Evolutionary conservation across 352 stramenopile genomes (phyloP).

Genomic region (Globisporangium splendens): DNA sequence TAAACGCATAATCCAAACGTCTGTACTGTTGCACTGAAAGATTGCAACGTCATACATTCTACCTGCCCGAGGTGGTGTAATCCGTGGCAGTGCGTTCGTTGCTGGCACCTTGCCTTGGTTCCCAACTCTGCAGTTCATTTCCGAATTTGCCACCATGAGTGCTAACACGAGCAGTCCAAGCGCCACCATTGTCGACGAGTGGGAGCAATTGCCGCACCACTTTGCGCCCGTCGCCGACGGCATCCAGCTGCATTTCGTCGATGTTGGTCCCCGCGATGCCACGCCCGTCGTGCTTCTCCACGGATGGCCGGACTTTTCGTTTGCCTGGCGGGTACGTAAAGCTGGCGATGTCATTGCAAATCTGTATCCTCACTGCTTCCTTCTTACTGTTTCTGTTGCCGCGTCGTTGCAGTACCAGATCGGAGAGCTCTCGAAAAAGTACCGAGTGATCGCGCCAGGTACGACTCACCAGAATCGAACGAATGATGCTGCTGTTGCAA

Average conservation of each 20-base stretch:
- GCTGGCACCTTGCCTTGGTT: too few relatives aligned
- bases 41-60: too few relatives aligned
- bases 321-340: slow-evolving; percentile 44
- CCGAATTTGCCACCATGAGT: not conserved
- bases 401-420: slow-evolving; percentile 38
- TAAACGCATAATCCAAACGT: too few relatives aligned
- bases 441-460: slow-evolving; percentile 53
- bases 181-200: not conserved
- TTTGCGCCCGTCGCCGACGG: slow-evolving; percentile 11
- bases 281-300: slow-evolving; percentile 27
- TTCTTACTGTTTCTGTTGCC: too few relatives aligned
- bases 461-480: not conserved
- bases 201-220: slow-evolving; percentile 7
- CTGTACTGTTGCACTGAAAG: too few relatives aligned
- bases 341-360: not conserved
- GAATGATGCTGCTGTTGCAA: not conserved
- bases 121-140: not conserved
- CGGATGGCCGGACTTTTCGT: slow-evolving; percentile 38
- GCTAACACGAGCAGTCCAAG: not conserved
- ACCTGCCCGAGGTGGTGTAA: too few relatives aligned
- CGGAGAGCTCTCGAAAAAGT: slow-evolving; percentile 36
- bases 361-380: too few relatives aligned
- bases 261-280: slow-evolving; percentile 19
- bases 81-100: too few relatives aligned
- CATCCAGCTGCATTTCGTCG: slow-evolving; percentile 24